These are phyloP conservation scores for Pseudonectria foliicola DNA, from an alignment of 2,329 filamentous ascomycete genomes.

Conservation along the genomic window DNA sequence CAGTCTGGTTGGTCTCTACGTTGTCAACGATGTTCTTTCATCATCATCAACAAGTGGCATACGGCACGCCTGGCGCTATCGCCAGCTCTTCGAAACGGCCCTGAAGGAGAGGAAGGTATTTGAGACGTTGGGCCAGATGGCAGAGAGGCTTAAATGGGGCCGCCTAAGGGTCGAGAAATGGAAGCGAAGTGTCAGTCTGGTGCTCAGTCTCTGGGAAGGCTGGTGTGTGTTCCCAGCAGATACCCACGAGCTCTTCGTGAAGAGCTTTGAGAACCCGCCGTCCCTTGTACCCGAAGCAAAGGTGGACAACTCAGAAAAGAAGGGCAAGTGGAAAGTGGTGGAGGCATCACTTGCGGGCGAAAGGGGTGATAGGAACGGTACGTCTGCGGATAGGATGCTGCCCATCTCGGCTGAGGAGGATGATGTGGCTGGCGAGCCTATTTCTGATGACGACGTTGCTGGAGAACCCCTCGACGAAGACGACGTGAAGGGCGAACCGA, in stretches of 20 bases:
- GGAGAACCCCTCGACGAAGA: constrained; percentile 37
- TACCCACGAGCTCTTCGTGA: constrained; percentile 63
- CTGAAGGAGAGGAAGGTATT: constrained; percentile 65
- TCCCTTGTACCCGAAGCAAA: constrained; percentile 25
- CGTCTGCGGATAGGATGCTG: constrained; percentile 7
- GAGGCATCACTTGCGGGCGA: constrained; percentile 27
- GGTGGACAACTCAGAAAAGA: constrained; percentile 23
- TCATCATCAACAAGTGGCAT: constrained; percentile 70
- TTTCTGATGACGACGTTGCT: constrained; percentile 34
- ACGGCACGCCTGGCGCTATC: constrained; percentile 79
- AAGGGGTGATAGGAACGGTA: constrained; percentile 1
- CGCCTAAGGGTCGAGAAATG: constrained; percentile 76
- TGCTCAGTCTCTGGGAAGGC: constrained; percentile 65
- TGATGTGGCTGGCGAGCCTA: constrained; percentile 41
- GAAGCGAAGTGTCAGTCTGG: constrained; percentile 65
- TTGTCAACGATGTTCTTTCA: constrained; percentile 70
- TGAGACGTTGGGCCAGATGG: constrained; percentile 65
- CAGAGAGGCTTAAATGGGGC: constrained; percentile 70
- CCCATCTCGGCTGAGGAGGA: constrained; percentile 31
- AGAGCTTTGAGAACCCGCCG: constrained; percentile 65
- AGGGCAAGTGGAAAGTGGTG: constrained; percentile 43
- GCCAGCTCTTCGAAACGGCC: constrained; percentile 69
- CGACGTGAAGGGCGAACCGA: constrained; percentile 42
- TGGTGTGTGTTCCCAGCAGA: constrained; percentile 69
- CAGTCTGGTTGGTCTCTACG: constrained; percentile 74